phyloP scores from a whole-genome alignment of 176 grass and related monocot species.

The Pharus latifolius region DNA sequence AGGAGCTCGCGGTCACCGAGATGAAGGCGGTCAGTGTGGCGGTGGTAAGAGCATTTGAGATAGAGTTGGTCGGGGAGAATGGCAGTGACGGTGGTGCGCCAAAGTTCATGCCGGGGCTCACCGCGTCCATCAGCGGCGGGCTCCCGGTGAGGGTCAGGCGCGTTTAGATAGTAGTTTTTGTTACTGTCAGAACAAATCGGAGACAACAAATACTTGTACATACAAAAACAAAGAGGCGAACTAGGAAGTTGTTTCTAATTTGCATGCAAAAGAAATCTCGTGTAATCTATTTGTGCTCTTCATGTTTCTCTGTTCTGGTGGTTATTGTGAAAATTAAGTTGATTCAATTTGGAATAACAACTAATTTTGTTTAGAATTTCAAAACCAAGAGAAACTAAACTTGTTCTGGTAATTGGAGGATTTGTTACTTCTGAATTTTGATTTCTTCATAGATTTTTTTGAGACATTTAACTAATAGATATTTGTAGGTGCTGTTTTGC shows the following conservation, averaged over 20 bases:
- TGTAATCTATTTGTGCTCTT: neutral
- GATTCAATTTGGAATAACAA: neutral
- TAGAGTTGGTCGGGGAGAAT: constrained; percentile 31
- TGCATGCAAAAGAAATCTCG: neutral
- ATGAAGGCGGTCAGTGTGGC: constrained; percentile 53
- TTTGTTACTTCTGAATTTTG: too few species aligned
- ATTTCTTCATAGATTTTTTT: too few species aligned
- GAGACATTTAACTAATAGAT: too few species aligned
- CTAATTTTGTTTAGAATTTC: too few species aligned
- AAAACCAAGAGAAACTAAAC: too few species aligned
- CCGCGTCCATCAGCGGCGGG: constrained; percentile 47
- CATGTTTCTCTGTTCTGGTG: neutral
- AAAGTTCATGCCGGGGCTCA: constrained; percentile 52
- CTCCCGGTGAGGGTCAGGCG: constrained; percentile 46
- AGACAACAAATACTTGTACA: neutral
- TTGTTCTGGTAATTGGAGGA: too few species aligned
- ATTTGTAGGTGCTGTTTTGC: too few species aligned
- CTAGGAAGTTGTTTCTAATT: neutral
- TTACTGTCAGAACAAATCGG: neutral
- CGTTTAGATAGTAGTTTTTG: neutral
- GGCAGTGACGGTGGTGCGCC: neutral
- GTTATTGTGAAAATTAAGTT: neutral
- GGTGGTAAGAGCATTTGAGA: constrained; percentile 40
- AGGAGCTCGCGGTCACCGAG: constrained; percentile 57
- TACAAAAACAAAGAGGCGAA: neutral